A percentile compares a stretch with the other conserved stretches of the same genome.
These are phyloP conservation scores for Raphanus raphanistrum DNA, from an alignment of 345 rosid genomes.

Conservation along the genomic window DNA sequence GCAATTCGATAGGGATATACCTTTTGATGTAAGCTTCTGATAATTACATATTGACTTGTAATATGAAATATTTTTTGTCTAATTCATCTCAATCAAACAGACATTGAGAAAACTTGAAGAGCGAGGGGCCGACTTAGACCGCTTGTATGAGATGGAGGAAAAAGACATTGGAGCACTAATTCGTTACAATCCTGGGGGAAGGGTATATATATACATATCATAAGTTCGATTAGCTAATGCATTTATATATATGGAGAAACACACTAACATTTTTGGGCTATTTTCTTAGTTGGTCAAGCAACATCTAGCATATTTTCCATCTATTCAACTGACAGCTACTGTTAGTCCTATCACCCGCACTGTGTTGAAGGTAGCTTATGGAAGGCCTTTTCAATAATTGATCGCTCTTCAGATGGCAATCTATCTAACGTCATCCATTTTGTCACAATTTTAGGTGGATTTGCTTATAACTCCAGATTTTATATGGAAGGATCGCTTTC, in stretches of 20 bases:
- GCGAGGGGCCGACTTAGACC: slow-evolving; percentile 79
- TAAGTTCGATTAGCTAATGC: slow-evolving; percentile 18
- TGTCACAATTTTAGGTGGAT: slow-evolving; percentile 63
- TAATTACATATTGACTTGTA: slow-evolving; percentile 21
- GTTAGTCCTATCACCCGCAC: slow-evolving; percentile 98
- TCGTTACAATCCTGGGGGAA: slow-evolving; percentile 92
- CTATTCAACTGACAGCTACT: slow-evolving; percentile 76
- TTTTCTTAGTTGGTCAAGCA: slow-evolving; percentile 78
- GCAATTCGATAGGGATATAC: slow-evolving; percentile 85
- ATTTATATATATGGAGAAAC: slow-evolving; percentile 1
- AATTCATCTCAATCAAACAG: slow-evolving; percentile 44
- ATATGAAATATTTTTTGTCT: slow-evolving; percentile 21
- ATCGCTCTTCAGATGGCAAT: slow-evolving; percentile 5
- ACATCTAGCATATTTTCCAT: slow-evolving; percentile 78
- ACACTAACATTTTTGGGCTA: slow-evolving; percentile 19
- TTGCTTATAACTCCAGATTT: slow-evolving; percentile 81
- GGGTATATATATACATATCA: slow-evolving; percentile 47
- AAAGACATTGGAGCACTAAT: slow-evolving; percentile 89
- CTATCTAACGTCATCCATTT: slow-evolving; percentile 11
- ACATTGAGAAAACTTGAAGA: slow-evolving; percentile 95
- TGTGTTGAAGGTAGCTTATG: slow-evolving; percentile 76
- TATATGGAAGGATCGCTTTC: slow-evolving; percentile 92
- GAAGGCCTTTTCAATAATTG: slow-evolving; percentile 6
- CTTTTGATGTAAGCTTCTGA: slow-evolving; percentile 63
- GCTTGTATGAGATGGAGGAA: slow-evolving; percentile 88